Conservation (phyloP, 2,329 filamentous ascomycete genomes). For the Reticulascus tulasneorum region DNA sequence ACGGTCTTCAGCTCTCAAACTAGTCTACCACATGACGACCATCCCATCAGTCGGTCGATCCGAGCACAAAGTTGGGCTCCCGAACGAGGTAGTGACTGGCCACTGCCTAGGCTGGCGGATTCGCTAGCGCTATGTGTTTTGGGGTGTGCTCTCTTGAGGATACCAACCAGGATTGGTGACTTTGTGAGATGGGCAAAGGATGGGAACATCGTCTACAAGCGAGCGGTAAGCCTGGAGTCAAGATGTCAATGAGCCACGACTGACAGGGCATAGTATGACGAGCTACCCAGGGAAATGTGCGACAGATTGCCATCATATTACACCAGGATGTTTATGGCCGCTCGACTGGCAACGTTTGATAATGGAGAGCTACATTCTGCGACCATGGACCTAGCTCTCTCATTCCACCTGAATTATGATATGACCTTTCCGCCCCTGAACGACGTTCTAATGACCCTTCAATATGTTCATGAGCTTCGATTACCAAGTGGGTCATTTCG, state of each 20-base stretch:
- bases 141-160: constrained; percentile 67
- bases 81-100: constrained; percentile 43
- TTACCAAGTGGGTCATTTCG: constrained; percentile 60
- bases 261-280: constrained; percentile 38
- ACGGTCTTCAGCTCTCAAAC: constrained; percentile 38
- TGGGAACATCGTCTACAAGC: constrained; percentile 68
- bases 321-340: constrained; percentile 53
- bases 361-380: constrained; percentile 60
- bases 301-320: constrained; percentile 60
- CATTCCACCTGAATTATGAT: constrained; percentile 64
- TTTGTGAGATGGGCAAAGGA: constrained; percentile 63
- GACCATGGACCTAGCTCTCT: constrained; percentile 57
- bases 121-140: constrained; percentile 77
- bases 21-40: constrained; percentile 16
- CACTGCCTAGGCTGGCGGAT: constrained; percentile 66
- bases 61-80: constrained; percentile 40
- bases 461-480: constrained; percentile 66
- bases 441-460: constrained; percentile 60
- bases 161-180: constrained; percentile 74
- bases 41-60: constrained; percentile 23
- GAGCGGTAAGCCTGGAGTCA: constrained; percentile 48
- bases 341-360: constrained; percentile 35
- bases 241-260: neutral
- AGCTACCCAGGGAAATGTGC: constrained; percentile 61
- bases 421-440: constrained; percentile 73